Evolutionary conservation across 139 green algal species (phyloP), one percentile per base, ranked within the genome.

Genomic region (Chlamydomonas applanata): DNA sequence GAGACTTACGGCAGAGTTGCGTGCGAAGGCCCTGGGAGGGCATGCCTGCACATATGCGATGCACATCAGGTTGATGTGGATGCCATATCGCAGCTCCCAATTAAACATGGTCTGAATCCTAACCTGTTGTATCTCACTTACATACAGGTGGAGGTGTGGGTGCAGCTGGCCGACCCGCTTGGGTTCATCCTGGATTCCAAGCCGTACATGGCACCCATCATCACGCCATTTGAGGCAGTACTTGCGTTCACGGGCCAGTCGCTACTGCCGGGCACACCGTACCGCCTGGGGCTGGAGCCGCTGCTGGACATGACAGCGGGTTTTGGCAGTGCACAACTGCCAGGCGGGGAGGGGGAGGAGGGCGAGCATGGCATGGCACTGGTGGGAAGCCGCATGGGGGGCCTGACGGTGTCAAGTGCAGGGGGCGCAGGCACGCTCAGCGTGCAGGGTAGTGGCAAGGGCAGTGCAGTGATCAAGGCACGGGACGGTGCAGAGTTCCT

Each of bases 151-250:
- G 83, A 92, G 65, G 84, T 94, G 9, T 95, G 88, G 73, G 89
- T 96, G 40, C 79, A 92, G 83, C 77, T 95, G 29, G 86, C 82
- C 0, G 91, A 95, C 53, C 87, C 91, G 0, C 81, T 85, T 64
- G 89, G 86, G 16, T 77, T 91, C 67, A 85, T 98, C 24, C 82
- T 98, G 54, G 94, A 97, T 76, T 87, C 77, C 76, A 93, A 91
- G 73, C 91, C 97, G 16, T 98, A 91, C 73, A 81, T 97, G 56
- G 88, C 91, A 16, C 95, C 95, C 4, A 85, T 98, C 74, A 92
- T 98, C 74, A 97, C 93, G 0, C 93, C 94, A 0, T 90, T 90
- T 65, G 95, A 99, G 81, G 95, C 94, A 0, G 69, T 87, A 33
- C 76, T 94, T 34, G 92, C 93, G 17, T 89, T 92, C 22, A 83